phyloP scores from a whole-genome alignment of 2,329 filamentous ascomycete species.

The Ophiocordyceps camponoti-rufipedis region DNA sequence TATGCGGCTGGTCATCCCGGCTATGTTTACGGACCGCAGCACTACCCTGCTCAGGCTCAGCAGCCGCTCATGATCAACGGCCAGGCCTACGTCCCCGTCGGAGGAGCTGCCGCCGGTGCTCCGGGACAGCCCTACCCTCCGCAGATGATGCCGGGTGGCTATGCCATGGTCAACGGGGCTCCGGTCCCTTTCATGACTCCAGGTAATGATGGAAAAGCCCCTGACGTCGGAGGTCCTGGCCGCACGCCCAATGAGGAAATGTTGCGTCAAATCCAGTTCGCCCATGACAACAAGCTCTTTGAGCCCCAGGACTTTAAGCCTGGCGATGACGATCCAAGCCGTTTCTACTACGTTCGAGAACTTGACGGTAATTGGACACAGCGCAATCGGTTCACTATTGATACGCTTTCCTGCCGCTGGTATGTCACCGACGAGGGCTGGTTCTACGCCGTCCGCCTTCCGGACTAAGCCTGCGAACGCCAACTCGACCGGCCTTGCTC shows the following conservation, averaged over 20 bases:
- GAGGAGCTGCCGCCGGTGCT: conserved; percentile 6
- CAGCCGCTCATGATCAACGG: conserved; percentile 13
- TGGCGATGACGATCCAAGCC: conserved; percentile 37
- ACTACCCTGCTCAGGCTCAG: background rate
- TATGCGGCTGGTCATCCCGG: conserved; percentile 12
- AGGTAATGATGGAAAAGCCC: conserved; percentile 18
- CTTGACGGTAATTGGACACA: conserved; percentile 41
- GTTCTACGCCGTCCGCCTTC: conserved; percentile 42
- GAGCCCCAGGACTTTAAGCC: conserved; percentile 47
- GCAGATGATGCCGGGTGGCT: conserved; percentile 10
- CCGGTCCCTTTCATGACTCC: conserved; percentile 15
- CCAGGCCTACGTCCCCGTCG: conserved; percentile 7
- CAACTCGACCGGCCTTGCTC: background rate
- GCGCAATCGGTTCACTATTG: conserved; percentile 40
- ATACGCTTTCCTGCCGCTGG: conserved; percentile 40
- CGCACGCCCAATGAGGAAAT: conserved; percentile 29
- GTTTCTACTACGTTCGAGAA: conserved; percentile 44
- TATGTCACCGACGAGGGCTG: conserved; percentile 36
- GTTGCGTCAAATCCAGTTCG: conserved; percentile 27
- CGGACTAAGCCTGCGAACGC: conserved; percentile 9
- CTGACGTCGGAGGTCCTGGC: conserved; percentile 34
- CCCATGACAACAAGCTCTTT: conserved; percentile 29
- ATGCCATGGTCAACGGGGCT: background rate
- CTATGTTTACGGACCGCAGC: conserved; percentile 13
- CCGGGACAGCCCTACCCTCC: conserved; percentile 9